These are phyloP conservation scores for Dissoconium aciculare DNA, from an alignment of 2,329 filamentous ascomycete species.

Conservation along the genomic window DNA sequence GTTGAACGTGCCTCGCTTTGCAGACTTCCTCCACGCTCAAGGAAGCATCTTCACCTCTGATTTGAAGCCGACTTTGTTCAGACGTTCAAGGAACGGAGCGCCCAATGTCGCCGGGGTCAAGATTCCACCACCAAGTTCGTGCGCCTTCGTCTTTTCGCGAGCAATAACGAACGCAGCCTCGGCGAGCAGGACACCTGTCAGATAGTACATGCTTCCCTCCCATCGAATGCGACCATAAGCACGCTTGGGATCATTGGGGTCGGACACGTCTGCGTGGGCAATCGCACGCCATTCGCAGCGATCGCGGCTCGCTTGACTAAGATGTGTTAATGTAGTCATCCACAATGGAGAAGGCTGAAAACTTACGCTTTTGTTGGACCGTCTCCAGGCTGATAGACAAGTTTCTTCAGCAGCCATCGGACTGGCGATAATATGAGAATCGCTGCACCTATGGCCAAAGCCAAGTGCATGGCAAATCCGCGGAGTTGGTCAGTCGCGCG, in stretches of 20 bases:
- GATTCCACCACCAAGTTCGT: conserved; percentile 48
- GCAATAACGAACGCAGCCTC: conserved; percentile 52
- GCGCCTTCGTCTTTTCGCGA: conserved; percentile 37
- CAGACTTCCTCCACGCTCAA: conserved; percentile 11
- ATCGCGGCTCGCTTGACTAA: conserved; percentile 42
- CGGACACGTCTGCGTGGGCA: conserved; percentile 42
- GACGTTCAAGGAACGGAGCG: conserved; percentile 48
- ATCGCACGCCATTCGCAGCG: conserved; percentile 49
- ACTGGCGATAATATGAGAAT: conserved; percentile 38
- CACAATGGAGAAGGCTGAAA: conserved; percentile 1
- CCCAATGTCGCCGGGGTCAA: conserved; percentile 60
- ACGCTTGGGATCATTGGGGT: conserved; percentile 32
- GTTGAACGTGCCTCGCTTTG: too few relatives aligned
- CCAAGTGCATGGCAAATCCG: conserved; percentile 36
- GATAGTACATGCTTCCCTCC: conserved; percentile 48
- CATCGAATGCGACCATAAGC: conserved; percentile 43
- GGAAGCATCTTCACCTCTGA: conserved; percentile 34
- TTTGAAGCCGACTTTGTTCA: conserved; percentile 47
- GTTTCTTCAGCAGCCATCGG: conserved; percentile 34
- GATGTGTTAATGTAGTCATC: conserved; percentile 3
- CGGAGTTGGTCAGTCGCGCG: conserved; percentile 35
- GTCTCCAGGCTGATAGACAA: conserved; percentile 37
- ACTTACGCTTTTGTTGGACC: conserved; percentile 33
- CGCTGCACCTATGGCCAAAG: conserved; percentile 31
- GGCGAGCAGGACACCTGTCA: conserved; percentile 49